A percentile compares a stretch with the other conserved stretches of the same genome.
These are phyloP conservation scores for Kwoniella sp. DNA, from an alignment of 768 basidiomycete genomes.

Conservation along the genomic window DNA sequence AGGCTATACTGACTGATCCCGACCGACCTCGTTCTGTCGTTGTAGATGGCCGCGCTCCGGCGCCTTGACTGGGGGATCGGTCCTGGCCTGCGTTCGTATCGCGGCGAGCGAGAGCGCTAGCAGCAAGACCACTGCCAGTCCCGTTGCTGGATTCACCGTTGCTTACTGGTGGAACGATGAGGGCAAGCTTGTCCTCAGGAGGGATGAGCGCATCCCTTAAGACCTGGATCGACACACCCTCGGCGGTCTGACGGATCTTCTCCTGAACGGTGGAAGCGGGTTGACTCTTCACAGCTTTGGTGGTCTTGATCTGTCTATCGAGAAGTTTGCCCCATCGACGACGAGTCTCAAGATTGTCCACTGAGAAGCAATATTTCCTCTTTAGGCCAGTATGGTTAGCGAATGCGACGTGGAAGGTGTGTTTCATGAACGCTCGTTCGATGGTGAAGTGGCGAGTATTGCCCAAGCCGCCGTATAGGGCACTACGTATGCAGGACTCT, in stretches of 20 bases:
- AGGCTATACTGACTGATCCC: constrained; percentile 34
- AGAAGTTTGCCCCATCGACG: constrained; percentile 56
- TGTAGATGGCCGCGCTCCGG: background rate
- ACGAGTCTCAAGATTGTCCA: constrained; percentile 74
- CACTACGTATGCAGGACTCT: constrained; percentile 16
- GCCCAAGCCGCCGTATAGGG: constrained; percentile 75
- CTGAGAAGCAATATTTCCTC: constrained; percentile 92
- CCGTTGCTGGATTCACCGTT: background rate
- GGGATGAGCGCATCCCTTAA: constrained; percentile 79
- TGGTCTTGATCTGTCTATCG: constrained; percentile 33
- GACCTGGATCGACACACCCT: constrained; percentile 75
- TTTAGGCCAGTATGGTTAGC: constrained; percentile 63
- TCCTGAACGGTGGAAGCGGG: constrained; percentile 3
- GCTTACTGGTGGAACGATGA: background rate
- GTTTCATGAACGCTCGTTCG: constrained; percentile 81
- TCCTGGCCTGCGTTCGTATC: background rate
- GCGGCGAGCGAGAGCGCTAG: background rate
- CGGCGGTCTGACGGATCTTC: constrained; percentile 65
- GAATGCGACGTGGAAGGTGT: constrained; percentile 93
- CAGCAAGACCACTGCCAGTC: background rate
- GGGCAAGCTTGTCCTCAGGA: constrained; percentile 36
- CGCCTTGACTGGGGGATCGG: background rate
- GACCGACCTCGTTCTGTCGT: constrained; percentile 20
- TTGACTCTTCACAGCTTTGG: constrained; percentile 12
- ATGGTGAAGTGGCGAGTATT: constrained; percentile 67